Evolutionary conservation across 75 land plant genomes (phyloP).

Genomic region (Sequoiadendron giganteum): DNA sequence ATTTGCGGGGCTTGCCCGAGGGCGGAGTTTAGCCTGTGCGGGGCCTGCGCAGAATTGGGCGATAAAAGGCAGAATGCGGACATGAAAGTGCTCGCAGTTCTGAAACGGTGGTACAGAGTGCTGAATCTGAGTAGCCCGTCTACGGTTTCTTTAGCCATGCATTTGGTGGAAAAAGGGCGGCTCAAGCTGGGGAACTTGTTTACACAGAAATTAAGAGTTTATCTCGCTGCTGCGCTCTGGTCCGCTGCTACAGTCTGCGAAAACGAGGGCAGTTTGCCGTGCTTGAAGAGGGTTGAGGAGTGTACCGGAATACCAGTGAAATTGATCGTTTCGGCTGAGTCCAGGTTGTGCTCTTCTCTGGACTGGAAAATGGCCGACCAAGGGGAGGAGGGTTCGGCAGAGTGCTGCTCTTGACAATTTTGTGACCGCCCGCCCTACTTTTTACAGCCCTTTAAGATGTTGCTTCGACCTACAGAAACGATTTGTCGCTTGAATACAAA

Average conservation of each 20-base stretch:
- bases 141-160: slow-evolving; percentile 14
- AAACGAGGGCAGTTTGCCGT: background rate
- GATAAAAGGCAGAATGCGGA: background rate
- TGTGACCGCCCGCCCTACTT: no score
- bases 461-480: no score
- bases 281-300: slow-evolving; percentile 24
- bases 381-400: slow-evolving; percentile 35
- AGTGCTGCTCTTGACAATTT: slow-evolving; percentile 4
- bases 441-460: no score
- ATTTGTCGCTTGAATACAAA: no score
- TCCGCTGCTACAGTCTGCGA: slow-evolving; percentile 11
- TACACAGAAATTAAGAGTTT: slow-evolving; percentile 15
- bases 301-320: slow-evolving; percentile 35
- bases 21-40: slow-evolving; percentile 4
- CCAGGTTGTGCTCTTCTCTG: slow-evolving; percentile 12
- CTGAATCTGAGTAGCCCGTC: slow-evolving; percentile 17
- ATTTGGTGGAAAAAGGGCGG: slow-evolving; percentile 21
- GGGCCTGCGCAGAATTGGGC: background rate
- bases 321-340: slow-evolving; percentile 27
- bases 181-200: background rate
- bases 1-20: slow-evolving; percentile 16
- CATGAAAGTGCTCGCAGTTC: slow-evolving; percentile 19
- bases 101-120: slow-evolving; percentile 27
- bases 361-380: background rate
- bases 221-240: slow-evolving; percentile 41